Base-by-base conservation (phyloP, 2,329 filamentous ascomycete species). In the Sporothrix pseudoabietina region DNA sequence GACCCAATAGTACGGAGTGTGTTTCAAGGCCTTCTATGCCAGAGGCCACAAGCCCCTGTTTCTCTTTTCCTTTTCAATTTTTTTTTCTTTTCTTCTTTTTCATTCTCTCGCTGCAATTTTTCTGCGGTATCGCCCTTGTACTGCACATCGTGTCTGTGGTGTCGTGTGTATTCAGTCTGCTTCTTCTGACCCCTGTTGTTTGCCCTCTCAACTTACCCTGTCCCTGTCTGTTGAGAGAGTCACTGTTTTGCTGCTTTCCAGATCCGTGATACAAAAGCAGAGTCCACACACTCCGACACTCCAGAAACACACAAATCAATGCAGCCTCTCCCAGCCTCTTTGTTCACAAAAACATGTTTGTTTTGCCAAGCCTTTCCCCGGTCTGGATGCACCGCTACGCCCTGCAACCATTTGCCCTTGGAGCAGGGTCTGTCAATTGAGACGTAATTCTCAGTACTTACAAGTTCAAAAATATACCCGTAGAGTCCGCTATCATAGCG, bases 271-370 rank as follows among this genome's bases (percentile, higher is more conserved):
- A 68, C 65, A 22, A 35, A 26, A 16, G 49, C 2, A 22, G 30
- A 22, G 12, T 6, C 39, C 22, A 26, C 39, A 65, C 59, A 44
- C 12, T 19, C n/a, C 16, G 16, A 44, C 22, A 6, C 0, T 57
- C 57, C 22, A 47, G n/a, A 47, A 30, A 8, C n/a, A 26, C n/a
- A 19, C 63, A 49, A 16, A 65, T 65, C 59, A 35, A 26, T 44
- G 39, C n/a, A 65, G 59, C 35, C 44, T 49, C 44, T 49, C 35
- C 35, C 44, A 49, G 14, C 44, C 59, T 14, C n/a, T 41, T 41
- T n/a, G n/a, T 44, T 19, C 59, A 44, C 59, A 65, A n/a, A 65
- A 65, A 49, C 63, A 66, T 49, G 26, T 66, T 66, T 49, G 41
- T 66, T 49, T 66, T 66, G 63, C 63, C 63, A 49, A 66, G 63